A percentile compares a stretch with the other conserved stretches of the same genome.
These are phyloP conservation scores for Salix viminalis DNA, from an alignment of 345 rosid species.

Conservation along the genomic window DNA sequence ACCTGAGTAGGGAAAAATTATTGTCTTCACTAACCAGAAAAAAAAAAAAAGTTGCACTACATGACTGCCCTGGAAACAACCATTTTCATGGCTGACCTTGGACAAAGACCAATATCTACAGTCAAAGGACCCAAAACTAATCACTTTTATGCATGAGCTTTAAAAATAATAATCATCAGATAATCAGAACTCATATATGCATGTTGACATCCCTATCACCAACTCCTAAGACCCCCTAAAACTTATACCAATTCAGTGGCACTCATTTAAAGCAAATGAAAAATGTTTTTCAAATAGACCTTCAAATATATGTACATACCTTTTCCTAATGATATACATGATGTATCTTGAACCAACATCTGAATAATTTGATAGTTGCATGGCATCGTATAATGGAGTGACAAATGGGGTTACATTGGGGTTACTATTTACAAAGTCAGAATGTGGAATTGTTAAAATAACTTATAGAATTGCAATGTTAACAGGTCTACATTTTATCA, in stretches of 20 bases:
- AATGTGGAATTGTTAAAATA: not conserved
- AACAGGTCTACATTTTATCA: not conserved
- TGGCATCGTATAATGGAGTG: not conserved
- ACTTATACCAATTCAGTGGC: not conserved
- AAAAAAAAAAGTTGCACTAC: not conserved
- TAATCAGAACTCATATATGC: not conserved
- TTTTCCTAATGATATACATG: not conserved
- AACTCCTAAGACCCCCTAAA: not conserved
- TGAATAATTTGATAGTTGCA: not conserved
- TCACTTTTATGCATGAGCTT: not conserved
- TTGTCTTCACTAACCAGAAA: not conserved
- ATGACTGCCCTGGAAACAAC: not conserved
- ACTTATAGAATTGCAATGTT: not conserved
- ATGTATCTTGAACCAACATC: not conserved
- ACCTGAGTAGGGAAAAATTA: no score
- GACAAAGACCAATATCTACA: not conserved
- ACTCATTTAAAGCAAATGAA: not conserved
- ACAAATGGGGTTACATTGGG: not conserved
- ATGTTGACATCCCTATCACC: not conserved
- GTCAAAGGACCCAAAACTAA: not conserved
- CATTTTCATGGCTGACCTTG: not conserved
- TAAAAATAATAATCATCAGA: not conserved
- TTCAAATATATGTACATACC: not conserved
- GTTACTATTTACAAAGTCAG: not conserved
- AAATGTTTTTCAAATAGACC: not conserved